phyloP scores from a whole-genome alignment of 352 stramenopile genomes.

The Blastocystis sp. region DNA sequence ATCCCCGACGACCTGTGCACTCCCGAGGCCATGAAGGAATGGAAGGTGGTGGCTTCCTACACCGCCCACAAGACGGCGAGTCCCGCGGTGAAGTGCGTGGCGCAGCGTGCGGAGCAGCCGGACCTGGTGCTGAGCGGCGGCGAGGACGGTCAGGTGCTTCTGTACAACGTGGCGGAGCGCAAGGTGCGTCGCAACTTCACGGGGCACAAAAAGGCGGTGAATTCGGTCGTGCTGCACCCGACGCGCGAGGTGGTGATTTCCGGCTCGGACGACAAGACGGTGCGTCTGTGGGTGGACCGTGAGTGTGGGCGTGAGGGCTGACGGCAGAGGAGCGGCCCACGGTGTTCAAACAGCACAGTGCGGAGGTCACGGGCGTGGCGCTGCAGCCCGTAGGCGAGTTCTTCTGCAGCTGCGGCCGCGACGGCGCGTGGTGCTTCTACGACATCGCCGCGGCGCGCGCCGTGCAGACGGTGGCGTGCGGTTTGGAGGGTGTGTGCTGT shows the following conservation, averaged over 20 bases:
- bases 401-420: slow-evolving; percentile 77
- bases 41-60: slow-evolving; percentile 67
- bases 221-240: slow-evolving; percentile 78
- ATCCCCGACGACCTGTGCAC: slow-evolving; percentile 71
- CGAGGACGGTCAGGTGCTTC: slow-evolving; percentile 75
- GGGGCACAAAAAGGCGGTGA: slow-evolving; percentile 83
- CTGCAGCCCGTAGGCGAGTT: slow-evolving; percentile 82
- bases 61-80: slow-evolving; percentile 74
- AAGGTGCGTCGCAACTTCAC: slow-evolving; percentile 79
- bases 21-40: slow-evolving; percentile 66
- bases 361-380: slow-evolving; percentile 75
- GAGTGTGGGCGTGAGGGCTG: slow-evolving; percentile 27
- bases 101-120: slow-evolving; percentile 36
- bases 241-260: slow-evolving; percentile 77
- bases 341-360: slow-evolving; percentile 28
- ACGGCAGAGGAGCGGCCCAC: slow-evolving; percentile 62
- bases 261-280: slow-evolving; percentile 78
- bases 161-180: slow-evolving; percentile 69
- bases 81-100: slow-evolving; percentile 73
- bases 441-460: slow-evolving; percentile 74
- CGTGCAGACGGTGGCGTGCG: slow-evolving; percentile 47
- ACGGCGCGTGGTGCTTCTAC: slow-evolving; percentile 81
- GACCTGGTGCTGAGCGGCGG: slow-evolving; percentile 74
- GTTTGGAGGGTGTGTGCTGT: not conserved
- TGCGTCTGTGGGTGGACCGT: slow-evolving; percentile 70